Conservation (phyloP, 129 eudicot species). For the Arctium minus region DNA sequence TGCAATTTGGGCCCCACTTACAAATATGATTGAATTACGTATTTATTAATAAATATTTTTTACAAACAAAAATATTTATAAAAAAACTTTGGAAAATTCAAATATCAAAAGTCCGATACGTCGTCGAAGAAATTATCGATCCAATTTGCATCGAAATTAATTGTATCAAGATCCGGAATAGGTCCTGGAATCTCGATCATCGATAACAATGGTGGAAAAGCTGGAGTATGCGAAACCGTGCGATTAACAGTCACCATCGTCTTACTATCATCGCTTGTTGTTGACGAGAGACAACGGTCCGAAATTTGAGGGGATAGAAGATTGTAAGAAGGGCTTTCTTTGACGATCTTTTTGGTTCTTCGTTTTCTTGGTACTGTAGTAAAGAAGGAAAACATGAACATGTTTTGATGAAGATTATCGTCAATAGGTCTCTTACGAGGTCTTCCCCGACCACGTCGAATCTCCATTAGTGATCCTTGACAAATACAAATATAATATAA, state of each 20-base stretch:
- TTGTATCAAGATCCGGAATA: slow-evolving; percentile 24
- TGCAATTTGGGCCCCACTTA: background rate
- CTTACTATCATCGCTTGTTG: background rate
- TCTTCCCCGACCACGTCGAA: slow-evolving; percentile 11
- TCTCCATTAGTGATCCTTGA: background rate
- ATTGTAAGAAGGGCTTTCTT: background rate
- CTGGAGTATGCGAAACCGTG: background rate
- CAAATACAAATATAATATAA: background rate
- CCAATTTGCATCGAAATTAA: background rate
- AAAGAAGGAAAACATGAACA: background rate
- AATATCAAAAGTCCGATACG: background rate
- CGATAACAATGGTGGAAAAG: background rate
- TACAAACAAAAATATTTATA: background rate
- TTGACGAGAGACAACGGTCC: background rate
- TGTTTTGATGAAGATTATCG: background rate
- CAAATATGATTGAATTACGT: background rate
- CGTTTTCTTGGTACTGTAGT: background rate
- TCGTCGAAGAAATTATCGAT: slow-evolving; percentile 1
- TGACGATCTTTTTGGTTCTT: slow-evolving; percentile 10
- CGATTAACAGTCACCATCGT: background rate
- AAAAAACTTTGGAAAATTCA: background rate
- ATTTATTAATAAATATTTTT: too few species aligned
- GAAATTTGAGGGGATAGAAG: background rate
- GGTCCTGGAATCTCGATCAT: slow-evolving; percentile 25
- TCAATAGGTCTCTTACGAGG: slow-evolving; percentile 12